Percentiles rank a stretch among this genome's conserved stretches.
phyloP scores from a whole-genome alignment of 441 rosid genomes.

The Erodium trifolium region DNA sequence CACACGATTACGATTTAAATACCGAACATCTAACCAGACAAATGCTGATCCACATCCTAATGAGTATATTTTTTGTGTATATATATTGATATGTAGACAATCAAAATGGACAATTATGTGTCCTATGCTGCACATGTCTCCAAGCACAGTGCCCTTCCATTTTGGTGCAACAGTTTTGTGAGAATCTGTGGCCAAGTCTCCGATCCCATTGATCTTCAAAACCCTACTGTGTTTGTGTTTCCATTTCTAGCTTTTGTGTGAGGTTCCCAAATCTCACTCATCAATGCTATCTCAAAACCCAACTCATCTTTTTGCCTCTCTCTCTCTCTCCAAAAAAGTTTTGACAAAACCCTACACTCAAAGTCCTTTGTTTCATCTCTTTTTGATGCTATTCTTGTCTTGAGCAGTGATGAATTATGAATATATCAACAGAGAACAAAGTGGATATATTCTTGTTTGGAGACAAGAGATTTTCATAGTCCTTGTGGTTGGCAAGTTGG shows the following conservation, averaged over 20 bases:
- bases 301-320: neutral
- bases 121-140: neutral
- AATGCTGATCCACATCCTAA: too few species aligned
- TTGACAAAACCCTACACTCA: neutral
- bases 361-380: neutral
- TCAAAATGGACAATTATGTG: neutral
- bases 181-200: neutral
- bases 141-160: neutral
- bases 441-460: neutral
- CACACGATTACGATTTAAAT: too few species aligned
- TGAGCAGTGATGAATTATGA: too few species aligned
- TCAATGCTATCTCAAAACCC: neutral
- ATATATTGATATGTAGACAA: too few species aligned
- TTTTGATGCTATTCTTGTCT: too few species aligned
- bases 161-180: neutral
- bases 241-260: neutral
- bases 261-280: neutral
- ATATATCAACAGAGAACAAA: too few species aligned
- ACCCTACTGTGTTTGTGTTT: neutral
- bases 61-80: too few species aligned
- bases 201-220: neutral
- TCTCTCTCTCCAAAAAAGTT: neutral
- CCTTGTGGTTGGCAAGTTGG: constrained; percentile 2
- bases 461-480: neutral
- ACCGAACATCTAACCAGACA: too few species aligned